Evolutionary conservation across 805 yeast genomes (phyloP), one percentile per base, ranked within the genome.

Genomic region (Suhomyces vadensis): DNA sequence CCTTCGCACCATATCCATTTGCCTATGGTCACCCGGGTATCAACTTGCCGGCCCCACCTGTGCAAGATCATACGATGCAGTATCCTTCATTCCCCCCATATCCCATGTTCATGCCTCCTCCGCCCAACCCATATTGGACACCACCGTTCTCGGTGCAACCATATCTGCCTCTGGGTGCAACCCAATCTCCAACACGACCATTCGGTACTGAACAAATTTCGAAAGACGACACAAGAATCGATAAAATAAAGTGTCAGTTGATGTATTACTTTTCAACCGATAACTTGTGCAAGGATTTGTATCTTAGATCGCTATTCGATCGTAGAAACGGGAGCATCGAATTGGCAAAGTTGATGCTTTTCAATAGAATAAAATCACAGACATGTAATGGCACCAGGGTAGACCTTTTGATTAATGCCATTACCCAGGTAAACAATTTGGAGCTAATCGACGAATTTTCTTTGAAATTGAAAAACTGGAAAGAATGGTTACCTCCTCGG

Each of bases 251-350:
- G 22, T 33, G 24, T n/a, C 61, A 57, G 47, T 31, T 58, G 10
- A 44, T 41, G 8, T 55, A 57, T 38, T 59, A 58, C 44, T 56
- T 60, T 27, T 58, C 63, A 7, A 46, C 52, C 2, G 53, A 56
- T 25, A 60, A 60, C 42, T 43, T 60, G 22, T 39, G 55, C 42
- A 55, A 54, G 44, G 64, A 60, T 42, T 35, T 31, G 24, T 51
- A 55, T 36, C 51, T 60, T 20, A 41, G 61, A 21, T 45, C 50
- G 1, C 41, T 57, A 29, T 50, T 60, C 38, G 39, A 49, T 43
- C 41, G 22, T 4, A 17, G 19, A 1, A 44, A 49, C 35, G 64
- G 64, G 2, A 42, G 47, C 2, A 51, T 60, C 14, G 27, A 39
- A n/a, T 24, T 60, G 14, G 8, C 27, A 8, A 49, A 46, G 35